A percentile compares a stretch with the other conserved stretches of the same genome.
phyloP scores from a whole-genome alignment of 768 basidiomycete species.

The Cubamyces lactineus region DNA sequence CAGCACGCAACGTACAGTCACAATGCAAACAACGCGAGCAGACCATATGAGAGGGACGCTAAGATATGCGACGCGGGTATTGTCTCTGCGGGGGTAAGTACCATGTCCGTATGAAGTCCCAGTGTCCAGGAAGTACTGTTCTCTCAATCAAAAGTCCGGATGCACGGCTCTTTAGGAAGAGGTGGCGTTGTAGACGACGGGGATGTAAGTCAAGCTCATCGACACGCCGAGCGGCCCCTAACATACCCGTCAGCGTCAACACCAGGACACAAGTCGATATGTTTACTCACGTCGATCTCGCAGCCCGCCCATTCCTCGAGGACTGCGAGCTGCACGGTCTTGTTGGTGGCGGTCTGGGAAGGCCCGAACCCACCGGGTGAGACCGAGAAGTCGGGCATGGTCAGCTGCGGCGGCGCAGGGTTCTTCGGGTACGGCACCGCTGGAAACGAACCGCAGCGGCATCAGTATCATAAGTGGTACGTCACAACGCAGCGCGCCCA shows the following conservation, averaged over 20 bases:
- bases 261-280: background rate
- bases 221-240: conserved; percentile 30
- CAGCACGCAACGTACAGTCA: too few relatives aligned
- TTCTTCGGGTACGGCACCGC: conserved; percentile 46
- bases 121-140: background rate
- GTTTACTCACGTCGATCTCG: conserved; percentile 24
- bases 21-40: too few relatives aligned
- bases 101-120: background rate
- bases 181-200: conserved; percentile 34
- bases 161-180: background rate
- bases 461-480: background rate
- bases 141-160: background rate
- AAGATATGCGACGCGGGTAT: background rate
- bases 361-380: conserved; percentile 44
- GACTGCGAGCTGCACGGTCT: conserved; percentile 41
- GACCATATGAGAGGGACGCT: too few relatives aligned
- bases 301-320: conserved; percentile 49
- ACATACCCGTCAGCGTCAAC: background rate
- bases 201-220: conserved; percentile 26
- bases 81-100: background rate
- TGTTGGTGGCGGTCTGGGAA: conserved; percentile 38
- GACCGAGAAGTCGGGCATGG: conserved; percentile 51
- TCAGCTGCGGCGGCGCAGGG: conserved; percentile 42
- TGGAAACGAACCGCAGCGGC: conserved; percentile 24
- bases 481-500: background rate